These are phyloP conservation scores for Dipteronia sinensis DNA, from an alignment of 345 rosid genomes.

Conservation along the genomic window DNA sequence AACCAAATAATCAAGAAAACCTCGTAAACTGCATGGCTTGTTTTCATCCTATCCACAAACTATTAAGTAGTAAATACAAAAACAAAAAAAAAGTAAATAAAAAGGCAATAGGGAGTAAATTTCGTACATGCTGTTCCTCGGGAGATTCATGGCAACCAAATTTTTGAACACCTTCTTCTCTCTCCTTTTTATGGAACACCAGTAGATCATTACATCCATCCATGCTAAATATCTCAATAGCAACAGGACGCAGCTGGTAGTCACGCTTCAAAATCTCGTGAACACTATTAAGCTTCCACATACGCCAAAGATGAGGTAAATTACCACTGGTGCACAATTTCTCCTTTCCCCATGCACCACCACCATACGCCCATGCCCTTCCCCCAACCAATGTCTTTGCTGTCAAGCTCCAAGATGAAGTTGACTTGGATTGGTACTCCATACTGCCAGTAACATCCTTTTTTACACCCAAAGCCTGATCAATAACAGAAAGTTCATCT, in stretches of 20 bases:
- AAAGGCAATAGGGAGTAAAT: constrained; percentile 22
- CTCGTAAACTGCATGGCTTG: too few relatives aligned
- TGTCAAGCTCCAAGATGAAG: constrained; percentile 68
- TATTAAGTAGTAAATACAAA: background rate
- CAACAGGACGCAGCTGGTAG: constrained; percentile 99
- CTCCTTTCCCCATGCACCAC: constrained; percentile 99
- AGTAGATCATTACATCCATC: constrained; percentile 98
- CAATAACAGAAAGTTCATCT: constrained; percentile 97
- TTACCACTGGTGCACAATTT: constrained; percentile 70
- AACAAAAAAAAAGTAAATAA: constrained; percentile 1
- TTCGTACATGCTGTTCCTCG: constrained; percentile 89
- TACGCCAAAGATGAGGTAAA: constrained; percentile 91
- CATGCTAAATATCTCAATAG: constrained; percentile 98
- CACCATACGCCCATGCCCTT: constrained; percentile 98
- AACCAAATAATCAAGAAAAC: background rate
- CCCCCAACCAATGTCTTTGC: constrained; percentile 77
- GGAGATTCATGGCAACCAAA: constrained; percentile 93
- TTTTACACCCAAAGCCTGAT: constrained; percentile 99
- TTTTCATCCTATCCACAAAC: background rate
- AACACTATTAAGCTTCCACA: constrained; percentile 97
- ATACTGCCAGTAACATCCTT: constrained; percentile 67
- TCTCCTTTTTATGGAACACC: constrained; percentile 96
- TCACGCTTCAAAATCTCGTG: constrained; percentile 98
- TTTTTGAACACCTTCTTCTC: constrained; percentile 99
- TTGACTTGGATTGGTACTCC: constrained; percentile 92